A percentile compares a stretch with the other conserved stretches of the same genome.
These are phyloP conservation scores for Cyanidiococcus yangmingshanensis DNA, from an alignment of 23 red algal genomes.

Conservation along the genomic window DNA sequence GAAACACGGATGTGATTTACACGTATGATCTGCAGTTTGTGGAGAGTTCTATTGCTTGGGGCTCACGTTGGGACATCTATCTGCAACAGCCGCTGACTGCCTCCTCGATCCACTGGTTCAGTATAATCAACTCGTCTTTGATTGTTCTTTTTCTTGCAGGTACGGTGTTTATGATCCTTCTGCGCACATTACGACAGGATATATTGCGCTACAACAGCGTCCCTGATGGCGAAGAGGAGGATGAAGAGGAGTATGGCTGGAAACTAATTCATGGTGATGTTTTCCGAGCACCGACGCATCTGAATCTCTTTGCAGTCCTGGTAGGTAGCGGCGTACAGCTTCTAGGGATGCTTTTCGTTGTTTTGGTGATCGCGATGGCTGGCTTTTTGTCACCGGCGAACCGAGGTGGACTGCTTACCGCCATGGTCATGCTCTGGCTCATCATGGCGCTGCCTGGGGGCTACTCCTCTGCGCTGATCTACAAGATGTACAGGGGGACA, in stretches of 20 bases:
- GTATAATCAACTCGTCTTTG: constrained; percentile 79
- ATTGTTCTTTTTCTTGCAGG: constrained; percentile 77
- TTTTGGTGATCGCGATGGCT: constrained; percentile 53
- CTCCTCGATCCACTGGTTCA: constrained; percentile 80
- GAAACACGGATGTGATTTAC: constrained; percentile 24
- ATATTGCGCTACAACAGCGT: constrained; percentile 76
- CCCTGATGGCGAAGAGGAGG: constrained; percentile 46
- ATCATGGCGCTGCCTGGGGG: constrained; percentile 47
- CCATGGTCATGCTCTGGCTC: constrained; percentile 57
- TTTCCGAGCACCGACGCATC: constrained; percentile 51
- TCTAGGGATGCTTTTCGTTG: constrained; percentile 47
- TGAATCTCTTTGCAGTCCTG: constrained; percentile 47
- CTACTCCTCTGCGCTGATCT: constrained; percentile 47
- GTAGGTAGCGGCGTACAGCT: constrained; percentile 82
- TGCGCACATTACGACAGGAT: constrained; percentile 80
- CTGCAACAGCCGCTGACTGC: constrained; percentile 38
- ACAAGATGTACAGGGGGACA: constrained; percentile 35
- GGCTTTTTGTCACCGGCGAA: constrained; percentile 96
- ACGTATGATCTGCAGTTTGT: constrained; percentile 76
- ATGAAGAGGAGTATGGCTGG: constrained; percentile 70
- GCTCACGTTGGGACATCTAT: constrained; percentile 81
- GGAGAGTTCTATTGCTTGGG: constrained; percentile 70
- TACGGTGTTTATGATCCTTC: constrained; percentile 73
- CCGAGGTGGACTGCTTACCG: constrained; percentile 77
- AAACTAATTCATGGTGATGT: constrained; percentile 92